Percentiles rank a stretch among this genome's conserved stretches.
Evolutionary conservation across 2,329 filamentous ascomycete genomes (phyloP).

Genomic region (Monosporascus sp.): DNA sequence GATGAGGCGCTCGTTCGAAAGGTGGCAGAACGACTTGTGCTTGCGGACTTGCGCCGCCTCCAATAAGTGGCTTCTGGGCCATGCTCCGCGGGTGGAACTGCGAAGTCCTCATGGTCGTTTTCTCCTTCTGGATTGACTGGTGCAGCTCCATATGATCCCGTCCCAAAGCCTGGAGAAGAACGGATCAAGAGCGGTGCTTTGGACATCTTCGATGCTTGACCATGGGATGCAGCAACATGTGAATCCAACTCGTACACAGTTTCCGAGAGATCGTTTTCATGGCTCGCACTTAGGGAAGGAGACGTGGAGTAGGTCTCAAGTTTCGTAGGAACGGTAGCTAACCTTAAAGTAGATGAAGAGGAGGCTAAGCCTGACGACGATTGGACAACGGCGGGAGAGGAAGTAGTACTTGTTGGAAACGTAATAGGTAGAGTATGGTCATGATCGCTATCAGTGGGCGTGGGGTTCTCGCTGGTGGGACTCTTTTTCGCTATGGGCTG

Average conservation of each 20-base stretch:
- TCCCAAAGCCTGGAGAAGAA: constrained; percentile 55
- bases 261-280: constrained; percentile 16
- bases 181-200: constrained; percentile 52
- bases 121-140: constrained; percentile 38
- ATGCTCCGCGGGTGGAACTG: constrained; percentile 13
- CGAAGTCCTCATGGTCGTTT: constrained; percentile 22
- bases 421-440: neutral
- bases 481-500: constrained; percentile 14
- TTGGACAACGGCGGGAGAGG: neutral
- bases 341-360: neutral
- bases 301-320: constrained; percentile 10
- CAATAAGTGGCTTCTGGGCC: constrained; percentile 18
- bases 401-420: neutral
- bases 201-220: constrained; percentile 29
- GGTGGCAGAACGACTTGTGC: constrained; percentile 15
- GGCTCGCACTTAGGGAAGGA: constrained; percentile 14
- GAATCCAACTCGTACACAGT: constrained; percentile 15
- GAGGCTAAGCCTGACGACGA: neutral
- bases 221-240: constrained; percentile 11
- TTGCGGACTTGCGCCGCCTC: constrained; percentile 19
- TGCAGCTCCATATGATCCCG: constrained; percentile 56
- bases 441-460: constrained; percentile 3
- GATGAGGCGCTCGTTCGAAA: constrained; percentile 23
- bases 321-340: neutral
- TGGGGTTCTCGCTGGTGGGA: constrained; percentile 14